These are phyloP conservation scores for Knoxdaviesia proteae DNA, from an alignment of 2,329 filamentous ascomycete genomes.

Conservation along the genomic window DNA sequence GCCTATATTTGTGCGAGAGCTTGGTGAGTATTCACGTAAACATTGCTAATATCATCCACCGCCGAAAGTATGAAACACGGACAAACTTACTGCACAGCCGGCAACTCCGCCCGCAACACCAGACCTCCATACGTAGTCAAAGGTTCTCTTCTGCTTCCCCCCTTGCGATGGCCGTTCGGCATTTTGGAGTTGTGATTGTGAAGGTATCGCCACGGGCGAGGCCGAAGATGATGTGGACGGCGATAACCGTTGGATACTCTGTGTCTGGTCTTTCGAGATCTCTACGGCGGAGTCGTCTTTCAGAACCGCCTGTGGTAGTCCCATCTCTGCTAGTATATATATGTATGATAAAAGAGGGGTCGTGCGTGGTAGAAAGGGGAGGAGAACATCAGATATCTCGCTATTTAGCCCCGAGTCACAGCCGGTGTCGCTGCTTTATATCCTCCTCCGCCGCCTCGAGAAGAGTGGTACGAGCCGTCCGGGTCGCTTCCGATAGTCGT, in stretches of 20 bases:
- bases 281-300: slow-evolving; percentile 2
- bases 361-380: no score
- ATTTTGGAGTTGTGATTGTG: slow-evolving; percentile 9
- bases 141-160: slow-evolving; percentile 36
- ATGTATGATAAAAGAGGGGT: no score
- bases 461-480: no score
- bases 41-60: slow-evolving; percentile 1
- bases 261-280: slow-evolving; percentile 1
- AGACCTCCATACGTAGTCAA: slow-evolving; percentile 68
- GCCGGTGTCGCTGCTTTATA: no score
- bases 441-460: no score
- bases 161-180: slow-evolving; percentile 28
- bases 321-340: background rate
- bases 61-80: background rate
- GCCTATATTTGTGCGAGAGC: slow-evolving; percentile 30
- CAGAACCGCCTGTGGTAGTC: slow-evolving; percentile 2
- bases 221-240: background rate
- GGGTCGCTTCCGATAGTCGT: no score
- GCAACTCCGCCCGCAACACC: slow-evolving; percentile 76
- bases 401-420: no score
- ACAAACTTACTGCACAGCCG: slow-evolving; percentile 58
- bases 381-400: no score
- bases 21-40: background rate
- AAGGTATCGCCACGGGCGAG: slow-evolving; percentile 5
- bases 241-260: no score